Percentiles rank a stretch among this genome's conserved stretches.
phyloP scores from a whole-genome alignment of 306 rosid genomes.

The Canavalia gladiata region DNA sequence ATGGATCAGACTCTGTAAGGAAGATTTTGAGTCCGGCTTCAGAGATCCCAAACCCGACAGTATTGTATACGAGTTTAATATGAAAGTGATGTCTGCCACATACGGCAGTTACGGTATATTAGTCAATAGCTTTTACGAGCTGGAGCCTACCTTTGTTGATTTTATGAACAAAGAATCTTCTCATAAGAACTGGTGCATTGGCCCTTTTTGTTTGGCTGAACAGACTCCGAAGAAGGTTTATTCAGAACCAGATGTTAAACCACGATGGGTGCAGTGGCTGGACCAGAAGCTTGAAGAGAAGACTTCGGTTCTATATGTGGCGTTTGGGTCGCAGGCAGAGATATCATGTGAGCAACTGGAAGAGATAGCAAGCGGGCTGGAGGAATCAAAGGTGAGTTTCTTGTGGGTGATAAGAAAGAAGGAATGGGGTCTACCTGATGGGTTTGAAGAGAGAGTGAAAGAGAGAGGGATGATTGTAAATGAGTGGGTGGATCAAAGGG shows the following conservation, averaged over 20 bases:
- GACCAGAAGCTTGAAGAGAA: slow-evolving; percentile 19
- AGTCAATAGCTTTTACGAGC: slow-evolving; percentile 38
- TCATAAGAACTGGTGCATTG: slow-evolving; percentile 11
- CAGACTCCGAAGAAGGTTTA: not conserved
- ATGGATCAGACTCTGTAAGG: slow-evolving; percentile 35
- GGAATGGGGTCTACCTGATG: not conserved
- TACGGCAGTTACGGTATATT: not conserved
- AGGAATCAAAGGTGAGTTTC: slow-evolving; percentile 39
- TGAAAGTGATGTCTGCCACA: not conserved
- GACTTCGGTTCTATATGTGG: not conserved
- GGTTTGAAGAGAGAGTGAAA: slow-evolving; percentile 33
- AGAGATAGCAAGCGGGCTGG: slow-evolving; percentile 32
- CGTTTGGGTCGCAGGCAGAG: slow-evolving; percentile 45
- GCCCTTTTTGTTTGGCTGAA: slow-evolving; percentile 21
- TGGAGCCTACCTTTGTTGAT: slow-evolving; percentile 28
- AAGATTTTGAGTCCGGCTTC: not conserved
- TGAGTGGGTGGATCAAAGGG: slow-evolving; percentile 37
- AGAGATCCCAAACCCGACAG: not conserved
- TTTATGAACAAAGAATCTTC: not conserved
- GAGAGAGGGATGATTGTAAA: slow-evolving; percentile 16
- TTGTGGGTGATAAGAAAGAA: slow-evolving; percentile 22
- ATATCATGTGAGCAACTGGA: slow-evolving; percentile 4
- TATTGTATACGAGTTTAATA: not conserved
- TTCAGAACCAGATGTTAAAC: not conserved
- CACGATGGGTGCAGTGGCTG: slow-evolving; percentile 18